A percentile compares a stretch with the other conserved stretches of the same genome.
Evolutionary conservation across 139 green algal species (phyloP).

Genomic region (Haematococcus lacustris): DNA sequence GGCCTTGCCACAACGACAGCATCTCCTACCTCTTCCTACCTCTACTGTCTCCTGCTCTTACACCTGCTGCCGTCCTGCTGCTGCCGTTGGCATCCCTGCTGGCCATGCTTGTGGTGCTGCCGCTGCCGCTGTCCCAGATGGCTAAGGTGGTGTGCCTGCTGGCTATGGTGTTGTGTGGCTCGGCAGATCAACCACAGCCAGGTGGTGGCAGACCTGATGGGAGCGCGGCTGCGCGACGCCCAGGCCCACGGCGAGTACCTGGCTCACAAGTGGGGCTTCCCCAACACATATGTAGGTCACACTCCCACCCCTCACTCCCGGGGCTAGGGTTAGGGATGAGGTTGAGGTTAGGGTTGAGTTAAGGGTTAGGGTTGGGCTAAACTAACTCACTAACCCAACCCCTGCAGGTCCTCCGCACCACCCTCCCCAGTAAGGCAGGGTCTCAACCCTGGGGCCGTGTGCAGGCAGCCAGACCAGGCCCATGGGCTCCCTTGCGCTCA

Average conservation of each 20-base stretch:
- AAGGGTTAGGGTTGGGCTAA: not conserved
- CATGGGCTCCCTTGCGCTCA: not conserved
- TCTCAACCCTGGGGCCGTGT: not conserved
- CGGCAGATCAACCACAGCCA: slow-evolving; percentile 5
- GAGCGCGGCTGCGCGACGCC: not conserved
- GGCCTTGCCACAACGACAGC: too few species aligned
- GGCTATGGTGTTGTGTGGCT: too few species aligned
- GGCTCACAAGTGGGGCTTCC: not conserved
- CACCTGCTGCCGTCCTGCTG: too few species aligned
- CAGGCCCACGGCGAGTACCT: not conserved
- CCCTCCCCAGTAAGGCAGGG: not conserved
- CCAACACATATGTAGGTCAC: slow-evolving; percentile 7
- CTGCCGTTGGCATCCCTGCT: too few species aligned
- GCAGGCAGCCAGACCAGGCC: not conserved
- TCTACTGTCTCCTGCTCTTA: too few species aligned
- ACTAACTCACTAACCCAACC: not conserved
- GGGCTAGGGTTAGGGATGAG: too few species aligned
- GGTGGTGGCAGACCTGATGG: slow-evolving; percentile 5
- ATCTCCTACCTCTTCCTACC: too few species aligned
- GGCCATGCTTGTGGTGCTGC: too few species aligned
- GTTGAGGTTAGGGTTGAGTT: too few species aligned
- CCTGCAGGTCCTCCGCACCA: not conserved
- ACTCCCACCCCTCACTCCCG: not conserved
- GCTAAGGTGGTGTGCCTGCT: too few species aligned
- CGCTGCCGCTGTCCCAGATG: too few species aligned